Base-by-base conservation (phyloP, 345 rosid species). In the Erodium maritimum region DNA sequence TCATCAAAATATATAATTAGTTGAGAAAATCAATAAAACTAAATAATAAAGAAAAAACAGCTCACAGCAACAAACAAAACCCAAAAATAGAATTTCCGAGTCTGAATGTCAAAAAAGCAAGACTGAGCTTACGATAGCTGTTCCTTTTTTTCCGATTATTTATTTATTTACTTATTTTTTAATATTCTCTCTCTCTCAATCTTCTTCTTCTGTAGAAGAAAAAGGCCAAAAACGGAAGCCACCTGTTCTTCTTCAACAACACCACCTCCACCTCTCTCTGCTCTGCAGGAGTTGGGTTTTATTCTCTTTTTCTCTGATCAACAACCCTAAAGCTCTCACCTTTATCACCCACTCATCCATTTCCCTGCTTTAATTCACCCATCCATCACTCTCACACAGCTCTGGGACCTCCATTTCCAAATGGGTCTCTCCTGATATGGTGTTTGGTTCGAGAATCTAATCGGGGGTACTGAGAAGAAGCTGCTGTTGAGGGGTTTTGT, bases 341-440 rank as follows among this genome's bases (percentile, higher is more conserved):
- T 37, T 37, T 37, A 25, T 37, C 46, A 37, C 46, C 10, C 46
- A 29, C 34, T 29, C 34, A 29, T 29, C 8, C 34, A 29, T 29
- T 37, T 5, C 14, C 13, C 14, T 37, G 1, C 14, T 6, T 37
- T 11, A 45, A 9, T 23, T 17, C 37, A 19, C 23, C 21, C 19
- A 21, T 52, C 52, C 21, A 19, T 21, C n/a, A n/a, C n/a, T n/a
- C n/a, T 10, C 17, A 9, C 10, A 59, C 23, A 23, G 14, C 18
- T 13, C 33, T 20, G 20, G 21, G 10, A 29, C 51, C 17, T 9
- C 19, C n/a, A 21, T 46, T 54, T 69, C 21, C 58, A 56, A 55
- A 60, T 65, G 66, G 66, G 63, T 57, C 5, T 65, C 22, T 61
- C 17, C 48, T 21, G 19, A 20, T 61, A 57, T 52, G 50, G 58